These are phyloP conservation scores for Chlorociboria aeruginascens DNA, from an alignment of 495 filamentous ascomycete species.

Conservation along the genomic window DNA sequence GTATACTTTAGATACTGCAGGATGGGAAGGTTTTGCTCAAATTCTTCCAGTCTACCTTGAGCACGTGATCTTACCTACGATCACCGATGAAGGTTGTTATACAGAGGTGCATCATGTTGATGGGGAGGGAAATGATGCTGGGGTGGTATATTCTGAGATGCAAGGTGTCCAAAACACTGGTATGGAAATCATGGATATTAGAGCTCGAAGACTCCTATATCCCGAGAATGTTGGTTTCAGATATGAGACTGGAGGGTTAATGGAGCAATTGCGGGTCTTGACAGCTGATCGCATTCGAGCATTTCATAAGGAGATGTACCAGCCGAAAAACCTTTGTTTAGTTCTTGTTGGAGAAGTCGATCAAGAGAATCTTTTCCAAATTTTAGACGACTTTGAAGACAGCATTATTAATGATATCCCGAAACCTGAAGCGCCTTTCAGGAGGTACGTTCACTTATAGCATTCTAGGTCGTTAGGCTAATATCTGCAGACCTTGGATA, in stretches of 20 bases:
- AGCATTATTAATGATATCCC: constrained; percentile 75
- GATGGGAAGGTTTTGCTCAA: constrained; percentile 92
- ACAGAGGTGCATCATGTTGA: constrained; percentile 97
- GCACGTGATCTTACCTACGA: constrained; percentile 79
- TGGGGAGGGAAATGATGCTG: constrained; percentile 85
- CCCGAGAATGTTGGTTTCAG: constrained; percentile 84
- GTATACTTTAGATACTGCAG: constrained; percentile 87
- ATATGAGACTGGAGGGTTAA: constrained; percentile 96
- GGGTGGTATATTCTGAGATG: constrained; percentile 99
- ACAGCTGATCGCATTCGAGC: constrained; percentile 79
- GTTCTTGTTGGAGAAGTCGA: constrained; percentile 84
- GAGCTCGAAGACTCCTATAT: constrained; percentile 66
- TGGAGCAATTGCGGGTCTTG: constrained; percentile 75
- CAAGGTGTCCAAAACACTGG: constrained; percentile 82
- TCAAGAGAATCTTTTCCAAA: constrained; percentile 64
- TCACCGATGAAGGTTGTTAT: constrained; percentile 86
- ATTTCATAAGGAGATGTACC: constrained; percentile 96
- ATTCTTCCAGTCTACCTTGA: constrained; percentile 94
- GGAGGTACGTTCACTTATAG: constrained; percentile 28
- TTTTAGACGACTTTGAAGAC: constrained; percentile 80
- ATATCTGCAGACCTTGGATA: constrained; percentile 59
- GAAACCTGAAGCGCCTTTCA: constrained; percentile 59
- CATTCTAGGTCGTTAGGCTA: background rate
- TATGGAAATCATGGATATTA: constrained; percentile 72
- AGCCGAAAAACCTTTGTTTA: constrained; percentile 88